phyloP scores from a whole-genome alignment of 2,329 filamentous ascomycete genomes.

The Setomelanomma holmii region DNA sequence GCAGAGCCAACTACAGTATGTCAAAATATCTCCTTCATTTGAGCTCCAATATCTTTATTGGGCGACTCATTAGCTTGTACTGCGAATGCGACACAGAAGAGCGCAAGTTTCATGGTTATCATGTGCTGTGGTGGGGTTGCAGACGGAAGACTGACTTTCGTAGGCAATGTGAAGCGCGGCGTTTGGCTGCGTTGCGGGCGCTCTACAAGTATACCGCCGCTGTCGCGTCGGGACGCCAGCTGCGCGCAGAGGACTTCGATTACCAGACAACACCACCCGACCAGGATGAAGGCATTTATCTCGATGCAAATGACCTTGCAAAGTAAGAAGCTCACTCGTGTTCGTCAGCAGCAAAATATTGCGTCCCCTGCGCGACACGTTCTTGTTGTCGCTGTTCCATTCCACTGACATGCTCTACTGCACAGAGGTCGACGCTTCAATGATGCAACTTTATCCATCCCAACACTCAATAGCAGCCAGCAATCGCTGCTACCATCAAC shows the following conservation, averaged over 20 bases:
- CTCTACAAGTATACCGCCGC: slow-evolving; percentile 79
- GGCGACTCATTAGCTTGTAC: slow-evolving; percentile 27
- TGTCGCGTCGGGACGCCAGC: slow-evolving; percentile 61
- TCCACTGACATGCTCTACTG: slow-evolving; percentile 36
- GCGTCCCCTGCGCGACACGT: neutral
- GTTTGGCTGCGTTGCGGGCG: slow-evolving; percentile 90
- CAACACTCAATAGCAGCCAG: slow-evolving; percentile 31
- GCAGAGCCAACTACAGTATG: slow-evolving; percentile 55
- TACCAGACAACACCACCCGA: slow-evolving; percentile 61
- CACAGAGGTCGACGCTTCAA: slow-evolving; percentile 64
- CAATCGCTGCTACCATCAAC: slow-evolving; percentile 34
- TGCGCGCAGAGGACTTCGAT: slow-evolving; percentile 60
- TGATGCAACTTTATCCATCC: slow-evolving; percentile 59
- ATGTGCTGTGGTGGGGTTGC: slow-evolving; percentile 48
- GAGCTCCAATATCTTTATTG: slow-evolving; percentile 37
- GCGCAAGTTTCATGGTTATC: slow-evolving; percentile 49
- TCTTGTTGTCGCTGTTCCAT: slow-evolving; percentile 29
- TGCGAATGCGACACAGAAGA: slow-evolving; percentile 48
- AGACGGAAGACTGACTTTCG: slow-evolving; percentile 1
- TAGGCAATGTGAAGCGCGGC: slow-evolving; percentile 70
- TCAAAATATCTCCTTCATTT: slow-evolving; percentile 14
- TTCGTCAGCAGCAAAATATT: neutral
- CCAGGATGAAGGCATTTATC: slow-evolving; percentile 61
- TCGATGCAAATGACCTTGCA: slow-evolving; percentile 64
- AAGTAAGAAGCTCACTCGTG: slow-evolving; percentile 55